Conservation (phyloP, 768 basidiomycete species). For the Xerocomellus dryophilus region DNA sequence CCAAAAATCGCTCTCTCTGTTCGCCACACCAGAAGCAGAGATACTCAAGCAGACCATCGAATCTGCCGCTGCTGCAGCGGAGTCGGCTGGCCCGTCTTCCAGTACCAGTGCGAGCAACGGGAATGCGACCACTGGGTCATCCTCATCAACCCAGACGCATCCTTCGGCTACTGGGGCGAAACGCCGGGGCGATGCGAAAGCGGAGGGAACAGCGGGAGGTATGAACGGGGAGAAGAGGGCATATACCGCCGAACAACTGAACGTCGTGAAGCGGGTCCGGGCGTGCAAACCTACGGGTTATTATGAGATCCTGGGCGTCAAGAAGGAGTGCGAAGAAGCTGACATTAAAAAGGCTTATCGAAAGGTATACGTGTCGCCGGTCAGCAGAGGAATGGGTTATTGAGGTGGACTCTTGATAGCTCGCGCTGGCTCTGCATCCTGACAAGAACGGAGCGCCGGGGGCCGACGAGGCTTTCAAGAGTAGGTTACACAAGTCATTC, state of each 20-base stretch:
- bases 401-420: slow-evolving; percentile 39
- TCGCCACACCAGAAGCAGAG: slow-evolving; percentile 71
- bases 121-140: slow-evolving; percentile 38
- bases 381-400: slow-evolving; percentile 3
- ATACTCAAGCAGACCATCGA: slow-evolving; percentile 68
- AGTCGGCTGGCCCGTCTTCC: slow-evolving; percentile 41
- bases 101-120: slow-evolving; percentile 31
- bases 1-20: slow-evolving; percentile 81
- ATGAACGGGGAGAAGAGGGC: slow-evolving; percentile 76
- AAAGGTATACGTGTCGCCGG: slow-evolving; percentile 58
- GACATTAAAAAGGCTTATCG: slow-evolving; percentile 95
- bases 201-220: slow-evolving; percentile 54
- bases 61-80: slow-evolving; percentile 40
- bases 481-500: slow-evolving; percentile 47
- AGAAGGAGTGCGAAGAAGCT: slow-evolving; percentile 76
- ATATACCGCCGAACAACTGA: slow-evolving; percentile 80
- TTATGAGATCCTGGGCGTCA: slow-evolving; percentile 84
- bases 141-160: slow-evolving; percentile 62
- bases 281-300: slow-evolving; percentile 86
- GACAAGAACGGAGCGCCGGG: slow-evolving; percentile 98
- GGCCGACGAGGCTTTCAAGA: slow-evolving; percentile 97
- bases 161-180: slow-evolving; percentile 71
- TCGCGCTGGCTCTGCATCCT: slow-evolving; percentile 85
- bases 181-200: slow-evolving; percentile 48
- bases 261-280: slow-evolving; percentile 82